Conservation (phyloP, 139 green algal genomes). For the Haematococcus sp. region DNA sequence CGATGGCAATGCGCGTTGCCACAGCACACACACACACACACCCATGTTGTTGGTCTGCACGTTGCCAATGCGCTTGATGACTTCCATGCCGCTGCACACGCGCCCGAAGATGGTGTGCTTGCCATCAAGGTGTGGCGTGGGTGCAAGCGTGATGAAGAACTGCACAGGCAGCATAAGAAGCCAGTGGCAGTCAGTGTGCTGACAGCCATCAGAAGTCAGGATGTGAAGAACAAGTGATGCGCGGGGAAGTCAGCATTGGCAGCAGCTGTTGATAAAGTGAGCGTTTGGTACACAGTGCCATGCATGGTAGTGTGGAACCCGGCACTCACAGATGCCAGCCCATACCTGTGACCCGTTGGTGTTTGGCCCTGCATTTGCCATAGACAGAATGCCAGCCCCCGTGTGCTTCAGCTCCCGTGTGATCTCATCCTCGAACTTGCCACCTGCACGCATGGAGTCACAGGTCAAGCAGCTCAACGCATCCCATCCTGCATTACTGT, state of each 20-base stretch:
- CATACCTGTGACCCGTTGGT: conserved; percentile 80
- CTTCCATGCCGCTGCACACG: conserved; percentile 82
- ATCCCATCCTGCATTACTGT: too few relatives aligned
- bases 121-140: conserved; percentile 82
- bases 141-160: conserved; percentile 89
- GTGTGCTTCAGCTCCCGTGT: conserved; percentile 80
- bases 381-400: conserved; percentile 82
- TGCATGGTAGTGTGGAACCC: too few relatives aligned
- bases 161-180: conserved; percentile 22
- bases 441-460: conserved; percentile 23
- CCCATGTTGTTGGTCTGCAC: conserved; percentile 58
- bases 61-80: conserved; percentile 85
- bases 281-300: too few relatives aligned
- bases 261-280: too few relatives aligned
- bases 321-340: too few relatives aligned
- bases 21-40: background rate
- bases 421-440: conserved; percentile 89
- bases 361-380: conserved; percentile 84
- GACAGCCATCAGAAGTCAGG: too few relatives aligned
- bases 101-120: conserved; percentile 98
- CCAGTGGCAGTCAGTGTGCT: too few relatives aligned
- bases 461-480: too few relatives aligned
- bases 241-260: too few relatives aligned
- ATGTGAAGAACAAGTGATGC: too few relatives aligned
- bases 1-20: too few relatives aligned